Percentiles rank a stretch among this genome's conserved stretches.
These are phyloP conservation scores for Solanum ossicruentum DNA, from an alignment of 257 asterid species.

Conservation along the genomic window DNA sequence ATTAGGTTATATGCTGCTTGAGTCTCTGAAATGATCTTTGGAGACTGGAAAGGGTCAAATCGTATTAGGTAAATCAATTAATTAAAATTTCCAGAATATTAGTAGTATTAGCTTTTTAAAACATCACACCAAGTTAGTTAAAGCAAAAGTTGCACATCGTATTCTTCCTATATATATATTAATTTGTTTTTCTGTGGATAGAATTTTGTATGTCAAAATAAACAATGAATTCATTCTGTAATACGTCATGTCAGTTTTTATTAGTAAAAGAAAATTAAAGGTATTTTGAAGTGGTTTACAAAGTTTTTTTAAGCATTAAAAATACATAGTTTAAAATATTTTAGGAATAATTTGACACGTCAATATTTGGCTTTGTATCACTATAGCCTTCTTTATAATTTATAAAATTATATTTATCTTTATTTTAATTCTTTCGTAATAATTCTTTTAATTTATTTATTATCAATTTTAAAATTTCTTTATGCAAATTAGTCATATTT, in stretches of 20 bases:
- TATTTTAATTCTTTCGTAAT: too few relatives aligned
- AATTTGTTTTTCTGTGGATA: background rate
- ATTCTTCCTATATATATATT: background rate
- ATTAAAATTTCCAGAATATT: constrained; percentile 2
- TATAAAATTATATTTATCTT: too few relatives aligned
- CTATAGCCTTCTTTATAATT: background rate
- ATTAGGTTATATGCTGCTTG: too few relatives aligned
- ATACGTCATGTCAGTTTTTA: background rate
- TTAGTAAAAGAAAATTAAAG: background rate
- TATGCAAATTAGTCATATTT: background rate
- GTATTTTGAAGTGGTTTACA: background rate
- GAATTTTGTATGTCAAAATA: background rate
- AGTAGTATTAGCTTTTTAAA: background rate
- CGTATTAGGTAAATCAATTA: background rate
- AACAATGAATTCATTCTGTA: background rate
- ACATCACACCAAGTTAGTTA: constrained; percentile 36
- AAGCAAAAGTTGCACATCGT: constrained; percentile 13
- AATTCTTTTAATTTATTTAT: too few relatives aligned
- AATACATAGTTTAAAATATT: background rate
- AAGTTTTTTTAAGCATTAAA: background rate
- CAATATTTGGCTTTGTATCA: background rate
- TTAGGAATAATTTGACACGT: background rate
- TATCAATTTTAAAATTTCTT: too few relatives aligned
- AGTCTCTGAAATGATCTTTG: constrained; percentile 13
- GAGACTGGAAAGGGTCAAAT: constrained; percentile 43